Percentiles rank a stretch among this genome's conserved stretches.
phyloP scores from a whole-genome alignment of 2,329 filamentous ascomycete species.

The Colletotrichum eremochloae region DNA sequence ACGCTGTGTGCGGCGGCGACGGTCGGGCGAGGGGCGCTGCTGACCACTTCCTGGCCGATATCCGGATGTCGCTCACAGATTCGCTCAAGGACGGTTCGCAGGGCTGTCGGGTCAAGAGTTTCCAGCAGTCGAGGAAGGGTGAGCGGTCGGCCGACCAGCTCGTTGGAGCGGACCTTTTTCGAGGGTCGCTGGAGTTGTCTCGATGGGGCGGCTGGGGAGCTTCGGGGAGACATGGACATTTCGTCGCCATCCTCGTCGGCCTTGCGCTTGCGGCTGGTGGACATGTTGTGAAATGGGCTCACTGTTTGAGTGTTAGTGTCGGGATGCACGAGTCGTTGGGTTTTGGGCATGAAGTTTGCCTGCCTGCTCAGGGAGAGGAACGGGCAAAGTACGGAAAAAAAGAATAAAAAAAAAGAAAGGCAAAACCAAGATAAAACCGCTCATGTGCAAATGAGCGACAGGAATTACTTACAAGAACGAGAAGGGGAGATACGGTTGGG shows the following conservation, averaged over 20 bases:
- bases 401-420: constrained; percentile 43
- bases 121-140: constrained; percentile 83
- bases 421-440: neutral
- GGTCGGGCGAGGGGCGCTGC: constrained; percentile 87
- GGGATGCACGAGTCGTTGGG: constrained; percentile 28
- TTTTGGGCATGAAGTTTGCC: constrained; percentile 3
- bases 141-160: constrained; percentile 72
- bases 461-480: constrained; percentile 64
- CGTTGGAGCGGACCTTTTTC: constrained; percentile 74
- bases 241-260: constrained; percentile 86
- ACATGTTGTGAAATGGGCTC: constrained; percentile 66
- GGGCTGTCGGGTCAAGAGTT: constrained; percentile 87
- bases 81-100: constrained; percentile 87
- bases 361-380: neutral
- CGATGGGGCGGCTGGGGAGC: constrained; percentile 81
- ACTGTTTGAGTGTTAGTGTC: constrained; percentile 39
- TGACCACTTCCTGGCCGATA: constrained; percentile 86
- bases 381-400: neutral
- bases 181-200: constrained; percentile 76
- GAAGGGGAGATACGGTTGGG: constrained; percentile 66
- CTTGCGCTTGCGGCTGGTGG: constrained; percentile 81
- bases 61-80: constrained; percentile 92
- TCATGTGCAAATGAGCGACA: neutral
- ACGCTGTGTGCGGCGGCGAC: constrained; percentile 85
- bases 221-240: constrained; percentile 90